phyloP scores from a whole-genome alignment of 164 flowering plant genomes.

The Tetracentron sinense region DNA sequence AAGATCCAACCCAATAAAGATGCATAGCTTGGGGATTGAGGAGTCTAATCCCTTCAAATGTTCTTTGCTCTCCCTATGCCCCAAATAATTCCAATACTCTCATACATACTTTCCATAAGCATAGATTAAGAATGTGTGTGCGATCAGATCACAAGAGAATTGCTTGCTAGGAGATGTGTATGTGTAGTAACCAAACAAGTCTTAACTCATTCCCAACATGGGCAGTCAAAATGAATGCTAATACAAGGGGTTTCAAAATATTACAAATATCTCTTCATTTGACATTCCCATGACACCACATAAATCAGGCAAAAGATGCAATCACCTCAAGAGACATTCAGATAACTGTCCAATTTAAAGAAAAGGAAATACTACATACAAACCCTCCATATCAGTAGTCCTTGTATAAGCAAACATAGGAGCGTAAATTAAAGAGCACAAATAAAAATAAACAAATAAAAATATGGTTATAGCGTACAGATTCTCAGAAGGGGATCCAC shows the following conservation, averaged over 20 bases:
- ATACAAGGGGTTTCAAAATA: background rate
- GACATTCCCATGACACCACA: background rate
- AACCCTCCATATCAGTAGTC: background rate
- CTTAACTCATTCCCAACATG: background rate
- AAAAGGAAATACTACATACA: background rate
- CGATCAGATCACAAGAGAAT: too few relatives aligned
- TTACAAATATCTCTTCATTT: background rate
- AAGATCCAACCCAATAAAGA: too few relatives aligned
- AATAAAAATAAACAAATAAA: too few relatives aligned
- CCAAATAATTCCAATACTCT: too few relatives aligned
- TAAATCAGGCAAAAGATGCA: background rate
- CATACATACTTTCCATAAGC: too few relatives aligned
- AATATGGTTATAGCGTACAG: constrained; percentile 85
- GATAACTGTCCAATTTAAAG: background rate
- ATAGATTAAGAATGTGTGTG: too few relatives aligned
- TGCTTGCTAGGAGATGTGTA: too few relatives aligned
- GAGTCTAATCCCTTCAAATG: too few relatives aligned
- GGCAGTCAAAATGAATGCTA: background rate
- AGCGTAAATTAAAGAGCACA: background rate
- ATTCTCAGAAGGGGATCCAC: constrained; percentile 84
- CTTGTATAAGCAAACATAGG: background rate
- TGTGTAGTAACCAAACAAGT: too few relatives aligned
- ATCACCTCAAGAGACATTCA: background rate
- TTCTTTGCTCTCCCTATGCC: too few relatives aligned
- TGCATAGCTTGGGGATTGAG: too few relatives aligned